phyloP scores from a whole-genome alignment of 768 basidiomycete genomes.

The Suillus decipiens region DNA sequence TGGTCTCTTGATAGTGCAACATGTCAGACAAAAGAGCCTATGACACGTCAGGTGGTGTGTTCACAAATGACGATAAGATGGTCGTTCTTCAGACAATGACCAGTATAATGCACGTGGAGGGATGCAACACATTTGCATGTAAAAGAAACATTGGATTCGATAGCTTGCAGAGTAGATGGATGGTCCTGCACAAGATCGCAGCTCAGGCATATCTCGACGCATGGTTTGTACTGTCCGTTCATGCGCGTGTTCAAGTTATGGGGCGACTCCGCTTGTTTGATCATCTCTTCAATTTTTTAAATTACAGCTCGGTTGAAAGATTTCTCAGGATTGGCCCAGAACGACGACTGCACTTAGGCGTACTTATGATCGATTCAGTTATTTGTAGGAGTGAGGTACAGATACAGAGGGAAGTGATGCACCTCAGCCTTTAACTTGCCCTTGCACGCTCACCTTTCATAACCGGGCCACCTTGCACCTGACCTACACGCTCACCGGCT shows the following conservation, averaged over 20 bases:
- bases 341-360: neutral
- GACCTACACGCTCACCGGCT: too few relatives aligned
- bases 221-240: conserved; percentile 43
- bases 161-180: neutral
- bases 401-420: too few relatives aligned
- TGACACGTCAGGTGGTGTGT: neutral
- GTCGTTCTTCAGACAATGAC: conserved; percentile 57
- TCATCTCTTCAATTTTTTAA: conserved; percentile 22
- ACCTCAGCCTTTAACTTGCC: too few relatives aligned
- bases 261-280: conserved; percentile 4
- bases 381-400: too few relatives aligned
- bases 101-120: conserved; percentile 73
- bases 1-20: conserved; percentile 55
- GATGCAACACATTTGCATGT: conserved; percentile 70
- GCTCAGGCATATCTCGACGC: conserved; percentile 79
- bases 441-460: too few relatives aligned
- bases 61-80: conserved; percentile 79
- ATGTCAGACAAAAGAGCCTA: conserved; percentile 5
- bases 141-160: neutral
- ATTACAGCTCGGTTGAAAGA: conserved; percentile 24
- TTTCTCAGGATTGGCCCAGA: conserved; percentile 18
- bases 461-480: too few relatives aligned
- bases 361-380: too few relatives aligned
- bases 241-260: neutral
- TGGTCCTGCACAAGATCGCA: conserved; percentile 70